Evolutionary conservation across 768 basidiomycete species (phyloP), one percentile per base, ranked within the genome.

Genomic region (Boletus rex-veris): DNA sequence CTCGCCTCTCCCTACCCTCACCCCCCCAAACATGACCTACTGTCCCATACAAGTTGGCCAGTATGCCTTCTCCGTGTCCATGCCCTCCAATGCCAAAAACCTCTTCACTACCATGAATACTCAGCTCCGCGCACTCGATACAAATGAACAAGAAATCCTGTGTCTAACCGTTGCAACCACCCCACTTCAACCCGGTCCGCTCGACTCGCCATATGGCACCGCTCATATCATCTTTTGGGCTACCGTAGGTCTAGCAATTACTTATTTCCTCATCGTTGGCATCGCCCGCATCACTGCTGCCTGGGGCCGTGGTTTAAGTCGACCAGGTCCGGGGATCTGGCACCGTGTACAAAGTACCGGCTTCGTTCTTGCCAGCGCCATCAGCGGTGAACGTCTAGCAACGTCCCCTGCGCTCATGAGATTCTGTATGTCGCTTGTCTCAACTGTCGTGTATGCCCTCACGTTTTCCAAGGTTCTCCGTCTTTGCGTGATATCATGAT

Each of bases 401-500:
- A 81, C 85, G 24, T 88, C 87, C 18, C 91, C 92, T 15, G 91
- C 92, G 0, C 76, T 98, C 48, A 79, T 97, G 74, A 77, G 95
- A 48, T 98, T 94, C 65, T 86, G 93, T 93, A 67, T 65, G 90
- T 76, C 46, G 31, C 56, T 48, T 45, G 24, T 45, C 53, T 52
- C 47, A 37, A 42, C 37, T 48, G 21, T 57, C 35, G 55, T 60
- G 41, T 44, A 53, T 33, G 52, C 30, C 24, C 61, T 63, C 47
- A 64, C 52, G 19, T 15, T 51, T 38, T 18, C 28, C 28, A 54
- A 94, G 93, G 88, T 61, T 96, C 97, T 0, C 96, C 97, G 3
- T 92, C 92, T 7, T 74, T 95, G 73, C 79, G 94, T 49, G 97
- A 99, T 69, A 80, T 99, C 47, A 80, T 98, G 46, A 89, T 92